Base-by-base conservation (phyloP, 164 flowering plant genomes). In the Magnolia changhungtana region DNA sequence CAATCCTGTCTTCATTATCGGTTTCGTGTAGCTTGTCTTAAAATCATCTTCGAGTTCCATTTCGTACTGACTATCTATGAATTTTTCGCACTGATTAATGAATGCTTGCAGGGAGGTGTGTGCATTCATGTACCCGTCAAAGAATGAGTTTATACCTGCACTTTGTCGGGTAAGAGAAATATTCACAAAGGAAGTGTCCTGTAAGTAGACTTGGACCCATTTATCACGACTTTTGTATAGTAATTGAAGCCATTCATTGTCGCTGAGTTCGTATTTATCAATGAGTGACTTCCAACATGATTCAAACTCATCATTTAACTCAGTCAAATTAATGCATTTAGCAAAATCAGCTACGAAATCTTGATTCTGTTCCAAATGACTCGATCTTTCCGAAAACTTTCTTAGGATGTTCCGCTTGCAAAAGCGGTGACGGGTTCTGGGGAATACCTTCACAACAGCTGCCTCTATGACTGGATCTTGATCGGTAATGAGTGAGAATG, bases 301-400 rank as follows among this genome's bases (percentile, higher is more conserved):
- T 77, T 90, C 93, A 87, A 90, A 90, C 78, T 88, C 93, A 75
- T 90, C 93, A 61, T 86, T 84, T 58, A 90, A 85, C 80, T 87
- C 91, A 31, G 87, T 86, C 80, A 85, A 50, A 72, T 87, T 87
- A 67, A 89, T 87, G 80, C 91, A 89, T 23, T 87, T 87, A 74
- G 84, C 84, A 72, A 90, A 82, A 52, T 90, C 92, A 65, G 79
- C 74, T 80, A 86, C 86, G 76, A 88, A 84, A 87, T 76, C 81
- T 81, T 87, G 82, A 14, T 76, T 78, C 63, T 55, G 77, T 70
- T 86, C 86, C 19, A 82, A 83, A 84, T 80, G 89, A 76, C 86
- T 86, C 75, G 86, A 68, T 81, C 80, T 88, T 74, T 87, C 87
- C 76, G 83, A 89, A 78, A 86, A 87, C 78, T 88, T 87, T 79